Conservation (phyloP, 179 eudicot genomes). For the Carnegiea gigantea region DNA sequence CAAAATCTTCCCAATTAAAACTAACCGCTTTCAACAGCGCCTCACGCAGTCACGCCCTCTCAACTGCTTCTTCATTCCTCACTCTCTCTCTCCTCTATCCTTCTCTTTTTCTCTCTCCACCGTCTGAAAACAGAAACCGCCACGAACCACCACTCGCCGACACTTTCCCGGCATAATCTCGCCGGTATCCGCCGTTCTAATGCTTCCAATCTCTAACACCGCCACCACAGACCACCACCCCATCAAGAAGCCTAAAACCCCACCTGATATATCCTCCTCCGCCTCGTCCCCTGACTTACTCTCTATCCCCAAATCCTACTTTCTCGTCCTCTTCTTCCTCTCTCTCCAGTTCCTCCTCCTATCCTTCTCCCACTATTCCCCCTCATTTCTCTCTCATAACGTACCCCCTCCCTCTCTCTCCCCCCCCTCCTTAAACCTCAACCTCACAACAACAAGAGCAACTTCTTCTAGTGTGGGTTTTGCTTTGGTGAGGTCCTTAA, state of each 20-base stretch:
- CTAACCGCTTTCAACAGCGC: constrained; percentile 4
- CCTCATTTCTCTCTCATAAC: constrained; percentile 15
- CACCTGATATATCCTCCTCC: constrained; percentile 7
- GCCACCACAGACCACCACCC: neutral
- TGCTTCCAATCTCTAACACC: constrained; percentile 25
- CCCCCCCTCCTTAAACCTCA: neutral
- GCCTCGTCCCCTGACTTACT: neutral
- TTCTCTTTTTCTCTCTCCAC: neutral
- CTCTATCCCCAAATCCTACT: constrained; percentile 22
- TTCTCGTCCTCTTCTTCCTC: constrained; percentile 45
- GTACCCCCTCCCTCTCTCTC: neutral
- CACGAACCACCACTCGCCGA: neutral
- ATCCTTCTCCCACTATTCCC: constrained; percentile 34
- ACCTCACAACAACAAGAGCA: constrained; percentile 13
- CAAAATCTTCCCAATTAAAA: neutral
- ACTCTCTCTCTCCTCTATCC: neutral
- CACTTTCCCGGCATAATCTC: neutral
- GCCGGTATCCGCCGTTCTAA: constrained; percentile 20
- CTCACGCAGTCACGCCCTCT: neutral
- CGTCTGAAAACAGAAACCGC: neutral
- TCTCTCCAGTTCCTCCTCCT: constrained; percentile 63
- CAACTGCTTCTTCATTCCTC: neutral
- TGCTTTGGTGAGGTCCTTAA: neutral
- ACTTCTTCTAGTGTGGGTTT: neutral
- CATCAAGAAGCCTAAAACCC: constrained; percentile 33